phyloP scores from a whole-genome alignment of 1,284 basidiomycete species.

The Heterobasidion annosum region DNA sequence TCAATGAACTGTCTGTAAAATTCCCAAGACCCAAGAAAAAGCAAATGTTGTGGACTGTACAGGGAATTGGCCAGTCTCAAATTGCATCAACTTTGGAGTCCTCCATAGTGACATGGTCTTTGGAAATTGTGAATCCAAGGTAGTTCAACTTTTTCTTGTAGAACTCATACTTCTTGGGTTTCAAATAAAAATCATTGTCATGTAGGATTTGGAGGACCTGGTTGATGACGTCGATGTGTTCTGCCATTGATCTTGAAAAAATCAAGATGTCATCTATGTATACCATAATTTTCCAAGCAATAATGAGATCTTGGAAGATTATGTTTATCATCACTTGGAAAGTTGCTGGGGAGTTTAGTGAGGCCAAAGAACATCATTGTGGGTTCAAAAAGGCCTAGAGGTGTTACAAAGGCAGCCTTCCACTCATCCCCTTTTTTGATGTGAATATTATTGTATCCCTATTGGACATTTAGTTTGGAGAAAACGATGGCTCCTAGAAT shows the following conservation, averaged over 20 bases:
- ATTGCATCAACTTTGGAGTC: neutral
- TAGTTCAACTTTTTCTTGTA: neutral
- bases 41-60: neutral
- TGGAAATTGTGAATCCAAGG: neutral
- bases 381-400: too few relatives aligned
- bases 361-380: too few relatives aligned
- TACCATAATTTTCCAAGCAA: too few relatives aligned
- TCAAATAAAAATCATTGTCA: neutral
- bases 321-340: neutral
- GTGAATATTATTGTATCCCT: too few relatives aligned
- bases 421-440: too few relatives aligned
- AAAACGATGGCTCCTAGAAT: too few relatives aligned
- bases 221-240: neutral
- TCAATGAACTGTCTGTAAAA: neutral
- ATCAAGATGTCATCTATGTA: neutral
- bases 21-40: neutral
- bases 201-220: neutral
- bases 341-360: too few relatives aligned
- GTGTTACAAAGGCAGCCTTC: too few relatives aligned
- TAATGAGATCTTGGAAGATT: too few relatives aligned
- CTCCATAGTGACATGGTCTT: neutral
- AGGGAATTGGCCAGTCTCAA: neutral
- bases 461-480: fast-evolving
- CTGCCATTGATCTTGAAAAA: neutral
- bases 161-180: neutral